A percentile compares a stretch with the other conserved stretches of the same genome.
Evolutionary conservation across 495 filamentous ascomycete genomes (phyloP).

Genomic region (Copromyces sp.): DNA sequence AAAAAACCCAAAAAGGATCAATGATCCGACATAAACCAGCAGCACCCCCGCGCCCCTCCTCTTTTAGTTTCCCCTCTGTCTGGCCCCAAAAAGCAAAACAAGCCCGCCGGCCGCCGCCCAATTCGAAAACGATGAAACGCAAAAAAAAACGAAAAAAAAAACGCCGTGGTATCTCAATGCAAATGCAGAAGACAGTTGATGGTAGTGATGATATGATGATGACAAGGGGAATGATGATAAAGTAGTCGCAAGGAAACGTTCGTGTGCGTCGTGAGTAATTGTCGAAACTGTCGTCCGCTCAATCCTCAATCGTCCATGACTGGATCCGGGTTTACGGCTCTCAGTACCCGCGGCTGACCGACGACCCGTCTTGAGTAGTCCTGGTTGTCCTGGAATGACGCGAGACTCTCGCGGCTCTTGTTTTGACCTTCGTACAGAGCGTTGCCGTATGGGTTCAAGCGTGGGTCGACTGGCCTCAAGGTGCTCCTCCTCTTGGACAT

Average conservation of each 20-base stretch:
- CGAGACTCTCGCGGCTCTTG: constrained; percentile 43
- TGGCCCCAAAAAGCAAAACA: neutral
- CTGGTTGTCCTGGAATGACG: constrained; percentile 45
- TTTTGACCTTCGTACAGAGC: constrained; percentile 38
- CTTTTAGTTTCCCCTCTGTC: neutral
- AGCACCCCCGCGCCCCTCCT: neutral
- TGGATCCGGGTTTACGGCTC: constrained; percentile 44
- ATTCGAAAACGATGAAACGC: neutral
- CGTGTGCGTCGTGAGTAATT: neutral
- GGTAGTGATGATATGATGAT: neutral
- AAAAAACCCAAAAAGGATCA: neutral
- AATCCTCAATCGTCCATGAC: constrained; percentile 14
- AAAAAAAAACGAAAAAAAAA: neutral
- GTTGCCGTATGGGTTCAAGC: constrained; percentile 40
- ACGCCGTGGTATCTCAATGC: neutral
- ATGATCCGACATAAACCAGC: neutral
- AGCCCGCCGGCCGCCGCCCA: neutral
- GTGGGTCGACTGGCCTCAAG: constrained; percentile 45
- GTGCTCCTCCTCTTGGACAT: constrained; percentile 33
- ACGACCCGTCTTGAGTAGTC: constrained; percentile 42
- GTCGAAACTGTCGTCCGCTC: neutral
- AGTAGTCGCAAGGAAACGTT: neutral
- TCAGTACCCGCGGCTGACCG: constrained; percentile 34
- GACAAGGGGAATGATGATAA: neutral
- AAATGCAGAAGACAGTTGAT: neutral